Evolutionary conservation across 225 moss, liverwort and hornwort genomes (phyloP).

Genomic region (Pseudisothecium myosuroides): DNA sequence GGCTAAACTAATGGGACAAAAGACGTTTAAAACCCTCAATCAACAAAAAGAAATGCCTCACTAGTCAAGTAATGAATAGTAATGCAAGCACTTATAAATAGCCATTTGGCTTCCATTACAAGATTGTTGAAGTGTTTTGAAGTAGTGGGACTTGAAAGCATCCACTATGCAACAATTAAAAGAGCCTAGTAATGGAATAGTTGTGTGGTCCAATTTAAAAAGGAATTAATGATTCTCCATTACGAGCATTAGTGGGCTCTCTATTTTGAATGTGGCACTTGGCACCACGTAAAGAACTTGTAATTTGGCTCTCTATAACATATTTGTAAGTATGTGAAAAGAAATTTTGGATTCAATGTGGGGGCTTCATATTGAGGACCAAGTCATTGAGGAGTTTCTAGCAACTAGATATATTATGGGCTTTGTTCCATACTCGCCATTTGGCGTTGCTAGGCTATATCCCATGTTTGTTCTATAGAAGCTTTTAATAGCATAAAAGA

Average conservation of each 20-base stretch:
- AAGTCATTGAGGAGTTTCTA: neutral
- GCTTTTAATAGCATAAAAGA: neutral
- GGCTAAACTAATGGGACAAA: neutral
- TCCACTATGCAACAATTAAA: neutral
- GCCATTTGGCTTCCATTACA: neutral
- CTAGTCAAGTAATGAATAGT: no score
- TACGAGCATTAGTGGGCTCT: fast-evolving
- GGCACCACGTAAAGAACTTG: neutral
- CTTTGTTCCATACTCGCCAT: no score
- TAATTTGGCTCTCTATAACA: neutral
- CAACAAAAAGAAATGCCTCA: neutral
- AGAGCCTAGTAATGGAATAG: fast-evolving
- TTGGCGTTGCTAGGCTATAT: no score
- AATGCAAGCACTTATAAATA: fast-evolving
- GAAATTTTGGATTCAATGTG: neutral
- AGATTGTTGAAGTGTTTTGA: neutral
- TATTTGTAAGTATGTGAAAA: neutral
- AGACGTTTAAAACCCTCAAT: neutral
- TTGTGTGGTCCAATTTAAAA: fast-evolving
- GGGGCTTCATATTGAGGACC: fast-evolving
- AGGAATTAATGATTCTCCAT: neutral
- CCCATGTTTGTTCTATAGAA: fast-evolving
- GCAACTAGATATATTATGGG: neutral
- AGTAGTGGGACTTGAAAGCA: neutral
- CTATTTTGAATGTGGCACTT: neutral